phyloP scores from a whole-genome alignment of 1,284 basidiomycete genomes.

The Trichosporon ovoides region DNA sequence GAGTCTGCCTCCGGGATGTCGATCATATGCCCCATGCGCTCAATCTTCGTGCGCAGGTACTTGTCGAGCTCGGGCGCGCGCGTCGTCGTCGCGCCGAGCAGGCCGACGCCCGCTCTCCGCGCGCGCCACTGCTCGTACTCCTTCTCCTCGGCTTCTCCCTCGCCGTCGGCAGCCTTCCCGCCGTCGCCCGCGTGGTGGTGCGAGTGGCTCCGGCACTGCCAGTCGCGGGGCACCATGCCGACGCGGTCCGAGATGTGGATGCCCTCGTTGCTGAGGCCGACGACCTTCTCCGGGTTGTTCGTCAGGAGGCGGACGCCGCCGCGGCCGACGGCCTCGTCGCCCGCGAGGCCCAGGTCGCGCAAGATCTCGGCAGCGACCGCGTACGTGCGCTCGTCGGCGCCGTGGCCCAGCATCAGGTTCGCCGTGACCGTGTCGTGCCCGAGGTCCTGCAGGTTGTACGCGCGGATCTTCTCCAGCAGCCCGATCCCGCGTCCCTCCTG shows the following conservation, averaged over 20 bases:
- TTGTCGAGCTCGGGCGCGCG: slow-evolving; percentile 85
- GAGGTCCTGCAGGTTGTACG: slow-evolving; percentile 97
- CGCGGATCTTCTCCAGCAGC: slow-evolving; percentile 88
- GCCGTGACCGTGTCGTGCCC: slow-evolving; percentile 98
- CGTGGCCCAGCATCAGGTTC: slow-evolving; percentile 90
- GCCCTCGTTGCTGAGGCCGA: slow-evolving; percentile 77
- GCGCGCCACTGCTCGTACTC: slow-evolving; percentile 51
- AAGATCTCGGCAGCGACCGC: slow-evolving; percentile 86
- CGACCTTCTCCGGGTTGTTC: slow-evolving; percentile 97
- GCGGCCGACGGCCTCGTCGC: slow-evolving; percentile 53
- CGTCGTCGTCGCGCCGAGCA: slow-evolving; percentile 75
- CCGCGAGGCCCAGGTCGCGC: slow-evolving; percentile 74
- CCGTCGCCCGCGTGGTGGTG: background rate
- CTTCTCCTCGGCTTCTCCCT: slow-evolving; percentile 31
- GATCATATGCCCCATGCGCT: slow-evolving; percentile 83
- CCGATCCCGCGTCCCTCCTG: slow-evolving; percentile 99
- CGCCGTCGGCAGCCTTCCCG: background rate
- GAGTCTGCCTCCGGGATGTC: slow-evolving; percentile 21
- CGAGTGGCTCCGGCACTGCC: slow-evolving; percentile 53
- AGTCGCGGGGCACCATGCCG: slow-evolving; percentile 89
- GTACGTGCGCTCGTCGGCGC: slow-evolving; percentile 90
- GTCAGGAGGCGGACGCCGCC: slow-evolving; percentile 76
- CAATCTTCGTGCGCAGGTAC: slow-evolving; percentile 91
- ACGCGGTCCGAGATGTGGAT: slow-evolving; percentile 77
- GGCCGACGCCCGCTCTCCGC: slow-evolving; percentile 64